phyloP scores from a whole-genome alignment of 139 green algal species.

The Pedinophyceae sp. region DNA sequence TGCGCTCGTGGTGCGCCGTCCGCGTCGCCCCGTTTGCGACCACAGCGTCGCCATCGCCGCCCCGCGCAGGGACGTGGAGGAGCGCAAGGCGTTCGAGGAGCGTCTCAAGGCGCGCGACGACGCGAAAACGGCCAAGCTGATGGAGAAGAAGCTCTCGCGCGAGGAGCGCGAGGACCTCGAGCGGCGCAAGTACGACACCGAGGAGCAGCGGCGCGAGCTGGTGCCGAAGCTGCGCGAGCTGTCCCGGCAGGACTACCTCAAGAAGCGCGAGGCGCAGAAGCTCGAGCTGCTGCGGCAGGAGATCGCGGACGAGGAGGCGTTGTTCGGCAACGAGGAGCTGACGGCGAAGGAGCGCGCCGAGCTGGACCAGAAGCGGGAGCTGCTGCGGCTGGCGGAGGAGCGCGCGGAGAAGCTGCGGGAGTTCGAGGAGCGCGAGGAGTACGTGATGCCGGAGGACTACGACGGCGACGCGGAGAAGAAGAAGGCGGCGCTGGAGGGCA shows the following conservation, averaged over 20 bases:
- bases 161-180: constrained; percentile 23
- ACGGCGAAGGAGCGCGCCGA: constrained; percentile 70
- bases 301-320: constrained; percentile 66
- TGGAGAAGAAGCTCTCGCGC: constrained; percentile 33
- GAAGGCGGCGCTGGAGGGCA: constrained; percentile 15
- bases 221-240: constrained; percentile 43
- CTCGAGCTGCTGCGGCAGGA: constrained; percentile 56
- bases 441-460: constrained; percentile 76
- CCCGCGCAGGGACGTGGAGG: constrained; percentile 26
- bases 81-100: constrained; percentile 83
- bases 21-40: neutral
- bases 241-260: constrained; percentile 87
- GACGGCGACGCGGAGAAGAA: constrained; percentile 31
- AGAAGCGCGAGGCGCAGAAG: constrained; percentile 77
- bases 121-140: constrained; percentile 48
- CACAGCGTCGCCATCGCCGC: no score
- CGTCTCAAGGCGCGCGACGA: constrained; percentile 46
- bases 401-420: constrained; percentile 14
- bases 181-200: constrained; percentile 2
- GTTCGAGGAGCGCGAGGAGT: constrained; percentile 32
- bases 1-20: neutral
- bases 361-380: constrained; percentile 59
- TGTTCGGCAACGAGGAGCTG: constrained; percentile 46
- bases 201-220: constrained; percentile 11
- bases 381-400: constrained; percentile 51